Evolutionary conservation across 2,329 filamentous ascomycete genomes (phyloP).

Genomic region (Pestalotiopsis sp.): DNA sequence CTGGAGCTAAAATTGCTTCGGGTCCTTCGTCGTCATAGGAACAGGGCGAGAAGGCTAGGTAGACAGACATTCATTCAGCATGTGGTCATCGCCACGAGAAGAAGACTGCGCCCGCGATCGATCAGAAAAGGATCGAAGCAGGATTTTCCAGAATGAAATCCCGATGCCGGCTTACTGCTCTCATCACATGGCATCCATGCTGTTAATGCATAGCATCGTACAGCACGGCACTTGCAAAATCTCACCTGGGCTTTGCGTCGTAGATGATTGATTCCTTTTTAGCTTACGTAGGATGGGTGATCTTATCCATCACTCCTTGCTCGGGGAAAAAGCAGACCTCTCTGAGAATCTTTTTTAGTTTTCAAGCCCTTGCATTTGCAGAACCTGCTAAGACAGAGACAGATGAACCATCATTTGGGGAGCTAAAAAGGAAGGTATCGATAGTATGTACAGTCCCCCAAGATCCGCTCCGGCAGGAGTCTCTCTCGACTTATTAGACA

Average conservation of each 20-base stretch:
- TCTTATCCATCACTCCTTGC: not conserved
- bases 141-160: not conserved
- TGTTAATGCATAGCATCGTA: not conserved
- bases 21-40: conserved; percentile 9
- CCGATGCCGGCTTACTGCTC: not conserved
- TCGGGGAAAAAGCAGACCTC: not conserved
- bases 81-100: not conserved
- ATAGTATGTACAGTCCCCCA: not conserved
- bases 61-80: not conserved
- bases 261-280: not conserved
- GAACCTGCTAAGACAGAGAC: not conserved
- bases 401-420: not conserved
- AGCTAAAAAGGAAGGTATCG: not conserved
- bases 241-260: not conserved
- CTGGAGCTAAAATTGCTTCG: conserved; percentile 8
- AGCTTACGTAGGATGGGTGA: not conserved
- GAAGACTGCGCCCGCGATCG: not conserved
- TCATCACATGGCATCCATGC: not conserved
- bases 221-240: not conserved
- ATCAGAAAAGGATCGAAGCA: not conserved
- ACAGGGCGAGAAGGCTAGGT: not conserved
- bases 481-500: not conserved
- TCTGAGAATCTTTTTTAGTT: not conserved
- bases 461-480: conserved; percentile 1
- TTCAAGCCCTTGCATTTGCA: not conserved